Percentiles rank a stretch among this genome's conserved stretches.
Conservation (phyloP, 83 land plant genomes). For the Picea abies region DNA sequence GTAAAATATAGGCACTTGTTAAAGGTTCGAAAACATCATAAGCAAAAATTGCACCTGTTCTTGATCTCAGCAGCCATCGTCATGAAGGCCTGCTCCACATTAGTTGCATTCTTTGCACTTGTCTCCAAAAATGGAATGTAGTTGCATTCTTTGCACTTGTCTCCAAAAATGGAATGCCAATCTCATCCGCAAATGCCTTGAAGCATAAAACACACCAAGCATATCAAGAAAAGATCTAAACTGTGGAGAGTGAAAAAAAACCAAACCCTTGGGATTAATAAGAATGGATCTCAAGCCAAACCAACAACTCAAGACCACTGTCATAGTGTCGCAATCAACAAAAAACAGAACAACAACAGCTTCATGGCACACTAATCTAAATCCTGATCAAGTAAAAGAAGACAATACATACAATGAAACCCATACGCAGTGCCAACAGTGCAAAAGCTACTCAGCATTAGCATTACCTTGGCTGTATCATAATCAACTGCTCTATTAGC, state of each 20-base stretch:
- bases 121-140: conserved; percentile 78
- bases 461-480: conserved; percentile 63
- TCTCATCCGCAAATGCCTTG: conserved; percentile 82
- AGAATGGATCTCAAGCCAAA: not conserved
- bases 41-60: conserved; percentile 42
- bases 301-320: not conserved
- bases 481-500: conserved; percentile 58
- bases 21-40: not conserved
- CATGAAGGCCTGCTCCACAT: conserved; percentile 82
- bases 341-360: not conserved
- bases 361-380: no score
- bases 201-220: not conserved
- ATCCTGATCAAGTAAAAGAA: no score
- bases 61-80: conserved; percentile 77
- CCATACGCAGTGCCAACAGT: no score
- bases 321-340: not conserved
- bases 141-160: conserved; percentile 77
- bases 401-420: no score
- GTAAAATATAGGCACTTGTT: not conserved
- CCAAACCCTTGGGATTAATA: not conserved
- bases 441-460: not conserved
- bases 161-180: conserved; percentile 80
- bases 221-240: not conserved
- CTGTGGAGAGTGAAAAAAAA: not conserved
- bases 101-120: conserved; percentile 71